Evolutionary conservation across 2,329 filamentous ascomycete genomes (phyloP).

Genomic region (Chaetothyriales sp.): DNA sequence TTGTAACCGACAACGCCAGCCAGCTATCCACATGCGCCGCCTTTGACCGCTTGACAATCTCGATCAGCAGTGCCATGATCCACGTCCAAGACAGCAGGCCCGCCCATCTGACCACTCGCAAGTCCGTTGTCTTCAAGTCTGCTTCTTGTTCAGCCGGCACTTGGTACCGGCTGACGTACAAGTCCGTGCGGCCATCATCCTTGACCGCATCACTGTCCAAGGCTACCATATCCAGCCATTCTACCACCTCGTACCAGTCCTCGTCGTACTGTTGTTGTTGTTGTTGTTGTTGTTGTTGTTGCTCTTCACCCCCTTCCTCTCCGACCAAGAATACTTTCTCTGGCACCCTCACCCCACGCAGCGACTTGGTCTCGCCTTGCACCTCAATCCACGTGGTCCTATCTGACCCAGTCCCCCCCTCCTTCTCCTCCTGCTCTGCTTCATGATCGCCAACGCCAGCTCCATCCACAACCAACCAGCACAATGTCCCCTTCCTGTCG

Average conservation of each 20-base stretch:
- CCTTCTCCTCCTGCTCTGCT: background rate
- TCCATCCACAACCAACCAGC: slow-evolving; percentile 63
- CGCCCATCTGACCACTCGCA: slow-evolving; percentile 29
- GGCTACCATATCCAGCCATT: slow-evolving; percentile 50
- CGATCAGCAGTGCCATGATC: slow-evolving; percentile 24
- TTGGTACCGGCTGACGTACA: slow-evolving; percentile 15
- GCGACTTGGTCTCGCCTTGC: background rate
- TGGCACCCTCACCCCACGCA: background rate
- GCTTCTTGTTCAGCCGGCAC: slow-evolving; percentile 23
- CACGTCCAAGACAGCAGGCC: slow-evolving; percentile 29
- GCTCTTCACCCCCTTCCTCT: background rate
- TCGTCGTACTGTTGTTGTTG: slow-evolving; percentile 43
- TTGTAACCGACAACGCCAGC: slow-evolving; percentile 13
- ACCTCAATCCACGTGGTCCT: slow-evolving; percentile 7
- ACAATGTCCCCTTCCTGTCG: slow-evolving; percentile 41
- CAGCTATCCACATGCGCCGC: slow-evolving; percentile 4
- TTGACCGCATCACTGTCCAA: slow-evolving; percentile 28
- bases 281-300: slow-evolving; percentile 21
- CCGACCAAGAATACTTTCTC: background rate
- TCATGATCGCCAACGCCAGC: background rate
- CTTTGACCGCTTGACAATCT: slow-evolving; percentile 11
- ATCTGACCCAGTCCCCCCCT: slow-evolving; percentile 1
- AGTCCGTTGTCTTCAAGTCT: slow-evolving; percentile 17
- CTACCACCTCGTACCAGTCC: slow-evolving; percentile 41
- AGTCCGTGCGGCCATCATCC: slow-evolving; percentile 9